These are phyloP conservation scores for Lichtheimia ornata DNA, from an alignment of 371 early-diverging fungal genomes.

Conservation along the genomic window DNA sequence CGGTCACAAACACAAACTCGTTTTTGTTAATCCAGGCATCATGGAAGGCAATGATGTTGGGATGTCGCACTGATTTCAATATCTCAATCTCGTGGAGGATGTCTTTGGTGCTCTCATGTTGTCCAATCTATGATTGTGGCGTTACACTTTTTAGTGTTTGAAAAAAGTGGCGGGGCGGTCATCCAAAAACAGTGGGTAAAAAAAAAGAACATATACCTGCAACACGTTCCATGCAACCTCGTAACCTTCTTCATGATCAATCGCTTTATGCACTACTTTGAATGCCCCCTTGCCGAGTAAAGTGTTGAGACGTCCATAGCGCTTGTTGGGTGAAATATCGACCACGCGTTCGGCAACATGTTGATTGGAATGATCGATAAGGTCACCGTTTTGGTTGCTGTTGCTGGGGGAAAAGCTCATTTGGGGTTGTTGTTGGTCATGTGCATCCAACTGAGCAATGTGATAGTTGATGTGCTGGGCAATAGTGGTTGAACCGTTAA, in stretches of 20 bases:
- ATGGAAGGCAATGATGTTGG: conserved; percentile 86
- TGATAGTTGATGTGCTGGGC: conserved; percentile 25
- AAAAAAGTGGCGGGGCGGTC: too few species aligned
- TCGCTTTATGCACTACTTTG: conserved; percentile 91
- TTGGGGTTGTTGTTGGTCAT: conserved; percentile 16
- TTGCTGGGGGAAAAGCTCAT: neutral
- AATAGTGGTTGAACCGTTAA: conserved; percentile 19
- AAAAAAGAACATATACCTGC: conserved; percentile 39
- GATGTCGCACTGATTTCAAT: conserved; percentile 79
- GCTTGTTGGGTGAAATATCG: conserved; percentile 68
- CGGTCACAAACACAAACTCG: conserved; percentile 88
- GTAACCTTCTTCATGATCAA: conserved; percentile 89
- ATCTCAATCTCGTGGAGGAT: conserved; percentile 82
- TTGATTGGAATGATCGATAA: conserved; percentile 41
- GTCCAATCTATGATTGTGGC: conserved; percentile 50
- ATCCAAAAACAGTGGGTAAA: too few species aligned
- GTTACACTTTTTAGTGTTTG: neutral
- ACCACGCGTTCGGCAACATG: conserved; percentile 68
- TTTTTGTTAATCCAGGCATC: conserved; percentile 75
- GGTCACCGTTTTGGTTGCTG: conserved; percentile 15
- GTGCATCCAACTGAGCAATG: conserved; percentile 19
- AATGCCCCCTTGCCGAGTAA: conserved; percentile 77
- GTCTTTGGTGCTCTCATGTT: conserved; percentile 63
- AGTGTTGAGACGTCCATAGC: conserved; percentile 67
- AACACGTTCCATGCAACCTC: conserved; percentile 94